Evolutionary conservation across 2,329 filamentous ascomycete genomes (phyloP).

Genomic region (Neofusicoccum sp.): DNA sequence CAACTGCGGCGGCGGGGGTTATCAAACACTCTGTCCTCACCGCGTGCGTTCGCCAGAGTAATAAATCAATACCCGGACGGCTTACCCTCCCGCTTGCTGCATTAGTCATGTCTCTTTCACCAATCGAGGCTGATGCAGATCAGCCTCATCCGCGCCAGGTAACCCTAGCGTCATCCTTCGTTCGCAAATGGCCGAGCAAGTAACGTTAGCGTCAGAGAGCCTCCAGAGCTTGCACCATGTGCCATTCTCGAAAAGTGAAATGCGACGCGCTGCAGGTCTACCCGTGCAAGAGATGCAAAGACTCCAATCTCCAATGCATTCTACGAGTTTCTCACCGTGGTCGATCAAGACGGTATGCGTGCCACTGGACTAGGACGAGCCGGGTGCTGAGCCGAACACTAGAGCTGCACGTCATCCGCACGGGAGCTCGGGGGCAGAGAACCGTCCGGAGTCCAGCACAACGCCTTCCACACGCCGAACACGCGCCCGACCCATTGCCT

Average conservation of each 20-base stretch:
- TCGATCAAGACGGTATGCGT: not conserved
- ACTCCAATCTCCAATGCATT: not conserved
- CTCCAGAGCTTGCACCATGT: not conserved
- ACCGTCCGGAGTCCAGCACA: not conserved
- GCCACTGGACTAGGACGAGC: not conserved
- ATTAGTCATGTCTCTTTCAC: not conserved
- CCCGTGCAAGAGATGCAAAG: constrained; percentile 3
- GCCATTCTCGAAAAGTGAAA: constrained; percentile 2
- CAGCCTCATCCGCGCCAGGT: not conserved
- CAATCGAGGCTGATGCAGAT: not conserved
- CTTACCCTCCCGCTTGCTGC: not conserved
- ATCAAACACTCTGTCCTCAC: too few relatives aligned
- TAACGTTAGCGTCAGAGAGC: not conserved
- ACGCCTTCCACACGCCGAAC: not conserved
- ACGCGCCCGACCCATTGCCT: not conserved
- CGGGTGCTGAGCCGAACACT: not conserved
- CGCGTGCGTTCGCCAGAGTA: too few relatives aligned
- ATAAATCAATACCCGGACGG: too few relatives aligned
- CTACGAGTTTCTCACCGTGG: constrained; percentile 1
- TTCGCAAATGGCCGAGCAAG: not conserved
- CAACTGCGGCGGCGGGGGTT: too few relatives aligned
- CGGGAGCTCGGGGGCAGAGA: not conserved
- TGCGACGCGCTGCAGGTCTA: constrained; percentile 4
- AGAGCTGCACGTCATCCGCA: not conserved
- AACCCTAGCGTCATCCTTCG: not conserved